Conservation (phyloP, 176 grass and related monocot genomes). For the Oryza punctata region DNA sequence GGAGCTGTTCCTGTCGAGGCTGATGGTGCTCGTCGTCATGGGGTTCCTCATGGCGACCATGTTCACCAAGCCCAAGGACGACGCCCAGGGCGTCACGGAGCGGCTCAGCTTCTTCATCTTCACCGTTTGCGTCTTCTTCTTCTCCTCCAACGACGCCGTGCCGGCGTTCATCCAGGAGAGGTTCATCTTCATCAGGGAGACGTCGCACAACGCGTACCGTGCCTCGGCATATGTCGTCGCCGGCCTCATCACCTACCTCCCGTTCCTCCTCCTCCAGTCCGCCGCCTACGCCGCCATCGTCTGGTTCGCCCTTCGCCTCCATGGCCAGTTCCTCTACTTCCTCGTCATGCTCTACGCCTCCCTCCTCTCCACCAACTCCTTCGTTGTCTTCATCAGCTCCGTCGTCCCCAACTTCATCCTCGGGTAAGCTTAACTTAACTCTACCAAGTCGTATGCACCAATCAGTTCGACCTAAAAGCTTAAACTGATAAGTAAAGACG, state of each 20-base stretch:
- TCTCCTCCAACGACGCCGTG: conserved; percentile 70
- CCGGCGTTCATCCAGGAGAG: conserved; percentile 71
- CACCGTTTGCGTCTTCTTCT: conserved; percentile 72
- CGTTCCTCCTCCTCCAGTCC: conserved; percentile 63
- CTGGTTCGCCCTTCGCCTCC: conserved; percentile 53
- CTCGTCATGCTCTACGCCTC: conserved; percentile 67
- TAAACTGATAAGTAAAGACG: too few species aligned
- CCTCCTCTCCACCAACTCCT: conserved; percentile 68
- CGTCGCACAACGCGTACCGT: conserved; percentile 63
- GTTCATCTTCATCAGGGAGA: conserved; percentile 72
- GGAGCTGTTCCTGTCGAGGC: conserved; percentile 69
- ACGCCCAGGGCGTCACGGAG: conserved; percentile 53
- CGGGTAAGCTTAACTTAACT: conserved; percentile 14
- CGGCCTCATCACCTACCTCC: conserved; percentile 56
- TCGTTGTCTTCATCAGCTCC: conserved; percentile 75
- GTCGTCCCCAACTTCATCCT: conserved; percentile 72
- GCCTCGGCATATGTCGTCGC: conserved; percentile 54
- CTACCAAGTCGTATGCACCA: too few species aligned
- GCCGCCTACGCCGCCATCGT: conserved; percentile 52
- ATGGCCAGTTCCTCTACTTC: conserved; percentile 63
- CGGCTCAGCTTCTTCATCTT: conserved; percentile 72
- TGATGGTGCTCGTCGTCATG: conserved; percentile 65
- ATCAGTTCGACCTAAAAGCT: too few species aligned
- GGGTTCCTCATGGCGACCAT: conserved; percentile 69
- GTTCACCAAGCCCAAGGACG: conserved; percentile 66